Evolutionary conservation across 306 rosid genomes (phyloP).

Genomic region (Cicer bijugum): DNA sequence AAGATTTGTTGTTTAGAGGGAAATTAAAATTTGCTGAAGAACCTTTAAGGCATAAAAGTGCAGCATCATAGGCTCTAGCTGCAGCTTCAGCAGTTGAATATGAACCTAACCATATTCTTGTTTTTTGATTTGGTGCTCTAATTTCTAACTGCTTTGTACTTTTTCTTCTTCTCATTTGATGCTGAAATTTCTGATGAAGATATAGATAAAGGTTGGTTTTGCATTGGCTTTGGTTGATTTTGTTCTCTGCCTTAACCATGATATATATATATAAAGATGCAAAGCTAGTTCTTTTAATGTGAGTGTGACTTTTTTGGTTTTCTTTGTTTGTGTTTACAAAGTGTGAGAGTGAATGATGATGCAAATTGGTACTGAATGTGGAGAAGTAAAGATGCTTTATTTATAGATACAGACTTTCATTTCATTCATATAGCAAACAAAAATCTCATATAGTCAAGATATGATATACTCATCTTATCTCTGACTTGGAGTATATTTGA

Average conservation of each 20-base stretch:
- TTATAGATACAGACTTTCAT: conserved; percentile 56
- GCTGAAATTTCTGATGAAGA: conserved; percentile 29
- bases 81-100: conserved; percentile 96
- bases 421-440: no score
- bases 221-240: conserved; percentile 50
- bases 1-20: conserved; percentile 56
- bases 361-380: conserved; percentile 43
- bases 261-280: background rate
- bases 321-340: conserved; percentile 29
- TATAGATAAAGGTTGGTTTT: conserved; percentile 4
- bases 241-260: conserved; percentile 81
- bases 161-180: conserved; percentile 54
- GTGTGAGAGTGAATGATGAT: conserved; percentile 41
- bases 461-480: background rate
- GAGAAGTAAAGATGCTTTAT: conserved; percentile 44
- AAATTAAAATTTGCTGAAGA: conserved; percentile 82
- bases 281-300: background rate
- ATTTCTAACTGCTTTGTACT: conserved; percentile 96
- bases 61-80: conserved; percentile 98
- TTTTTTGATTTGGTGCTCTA: conserved; percentile 95
- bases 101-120: conserved; percentile 97
- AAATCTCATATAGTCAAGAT: no score
- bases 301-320: conserved; percentile 1
- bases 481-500: conserved; percentile 20
- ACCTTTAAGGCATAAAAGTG: conserved; percentile 90